Evolutionary conservation across 2,329 filamentous ascomycete genomes (phyloP), one percentile per base, ranked within the genome.

Genomic region (Endoconidiophora polonica): DNA sequence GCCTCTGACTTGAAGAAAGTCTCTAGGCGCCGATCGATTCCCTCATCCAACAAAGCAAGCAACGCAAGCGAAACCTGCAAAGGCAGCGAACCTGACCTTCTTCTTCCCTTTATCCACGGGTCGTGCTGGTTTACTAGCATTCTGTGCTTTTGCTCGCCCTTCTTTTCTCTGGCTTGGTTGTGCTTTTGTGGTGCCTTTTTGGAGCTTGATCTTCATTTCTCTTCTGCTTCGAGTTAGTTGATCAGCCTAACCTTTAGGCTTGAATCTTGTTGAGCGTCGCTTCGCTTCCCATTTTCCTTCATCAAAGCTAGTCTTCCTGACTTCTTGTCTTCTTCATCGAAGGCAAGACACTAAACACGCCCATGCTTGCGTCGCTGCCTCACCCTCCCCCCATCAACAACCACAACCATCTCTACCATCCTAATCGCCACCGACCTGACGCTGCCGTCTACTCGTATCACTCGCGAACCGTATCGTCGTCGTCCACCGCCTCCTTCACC

Each of bases 391-490:
- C 51, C 38, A 42, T 44, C 26, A 33, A 38, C 29, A 47, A 26
- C 24, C 40, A 24, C 44, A 46, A 52, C 22, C 46, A 24, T 39
- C 46, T 43, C 24, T 41, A 48, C 24, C 39, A 52, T 26, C 50
- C 36, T 9, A 24, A 22, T 39, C 33, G n/a, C 29, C 50, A 48
- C n/a, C 38, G 24, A 16, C 43, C 46, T 24, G 46, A 43, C 38
- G 22, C 44, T 6, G n/a, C 16, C 26, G 23, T 44, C 44, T 53
- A 23, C 44, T 23, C 44, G 22, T 49, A 44, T 18, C 52, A 53
- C 60, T 64, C 68, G 49, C 74, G 77, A 57, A 74, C 72, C 36
- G 68, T 72, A 57, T 68, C 72, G 48, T 67, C 73, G 2, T 77
- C 75, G 54, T 74, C 67, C 59, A 62, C 67, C 50, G 73, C 75